Conservation (phyloP, 2,329 filamentous ascomycete species). For the Arthrobotrys sphaeroides region DNA sequence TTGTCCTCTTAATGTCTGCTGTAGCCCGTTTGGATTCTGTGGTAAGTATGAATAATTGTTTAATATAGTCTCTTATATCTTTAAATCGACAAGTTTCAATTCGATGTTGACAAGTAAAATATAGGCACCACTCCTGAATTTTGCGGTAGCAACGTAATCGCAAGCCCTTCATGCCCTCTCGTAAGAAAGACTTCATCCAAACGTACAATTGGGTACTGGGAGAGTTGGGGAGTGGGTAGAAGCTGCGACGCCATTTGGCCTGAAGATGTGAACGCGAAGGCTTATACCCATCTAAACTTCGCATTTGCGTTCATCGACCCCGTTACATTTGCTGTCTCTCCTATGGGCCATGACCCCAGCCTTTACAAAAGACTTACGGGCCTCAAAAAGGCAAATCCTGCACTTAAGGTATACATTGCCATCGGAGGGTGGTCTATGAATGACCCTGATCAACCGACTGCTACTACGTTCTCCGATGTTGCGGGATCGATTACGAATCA, state of each 20-base stretch:
- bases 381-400: slow-evolving; percentile 59
- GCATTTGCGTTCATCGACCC: slow-evolving; percentile 57
- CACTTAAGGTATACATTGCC: slow-evolving; percentile 59
- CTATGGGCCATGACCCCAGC: slow-evolving; percentile 1
- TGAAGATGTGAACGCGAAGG: slow-evolving; percentile 49
- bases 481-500: slow-evolving; percentile 53
- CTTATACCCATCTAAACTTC: slow-evolving; percentile 56
- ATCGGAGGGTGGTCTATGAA: slow-evolving; percentile 63
- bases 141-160: slow-evolving; percentile 14
- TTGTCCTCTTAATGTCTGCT: slow-evolving; percentile 25
- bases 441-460: slow-evolving; percentile 57
- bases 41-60: too few species aligned
- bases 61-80: too few species aligned
- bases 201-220: slow-evolving; percentile 54
- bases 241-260: slow-evolving; percentile 41
- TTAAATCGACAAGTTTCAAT: background rate
- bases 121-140: slow-evolving; percentile 13
- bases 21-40: slow-evolving; percentile 5
- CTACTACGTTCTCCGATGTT: slow-evolving; percentile 56
- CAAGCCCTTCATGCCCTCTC: slow-evolving; percentile 33
- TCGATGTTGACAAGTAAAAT: background rate
- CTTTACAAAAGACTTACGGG: slow-evolving; percentile 58
- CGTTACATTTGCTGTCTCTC: slow-evolving; percentile 53
- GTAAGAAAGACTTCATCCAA: slow-evolving; percentile 25
- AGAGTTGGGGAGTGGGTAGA: slow-evolving; percentile 36